These are phyloP conservation scores for Aureobasidium sp. DNA, from an alignment of 2,329 filamentous ascomycete species.

Conservation along the genomic window DNA sequence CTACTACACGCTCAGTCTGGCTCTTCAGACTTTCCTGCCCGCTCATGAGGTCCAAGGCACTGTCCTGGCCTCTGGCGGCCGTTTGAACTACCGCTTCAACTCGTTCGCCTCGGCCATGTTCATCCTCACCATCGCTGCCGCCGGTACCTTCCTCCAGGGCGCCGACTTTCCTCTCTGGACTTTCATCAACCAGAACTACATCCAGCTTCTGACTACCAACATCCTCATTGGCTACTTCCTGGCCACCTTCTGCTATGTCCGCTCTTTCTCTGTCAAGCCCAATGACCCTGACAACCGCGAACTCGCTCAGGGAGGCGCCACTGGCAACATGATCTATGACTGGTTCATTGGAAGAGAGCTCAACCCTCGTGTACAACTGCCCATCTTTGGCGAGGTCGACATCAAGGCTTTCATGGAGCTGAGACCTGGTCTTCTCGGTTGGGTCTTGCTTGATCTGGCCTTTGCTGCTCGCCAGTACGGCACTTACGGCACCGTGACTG, in stretches of 20 bases:
- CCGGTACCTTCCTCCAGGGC: conserved; percentile 70
- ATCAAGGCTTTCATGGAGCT: conserved; percentile 88
- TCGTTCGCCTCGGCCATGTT: conserved; percentile 67
- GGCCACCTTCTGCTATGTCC: conserved; percentile 71
- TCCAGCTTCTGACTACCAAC: conserved; percentile 78
- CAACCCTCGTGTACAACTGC: conserved; percentile 76
- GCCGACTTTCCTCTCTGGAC: conserved; percentile 83
- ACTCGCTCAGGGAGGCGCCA: conserved; percentile 72
- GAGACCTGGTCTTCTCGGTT: conserved; percentile 84
- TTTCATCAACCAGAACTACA: conserved; percentile 85
- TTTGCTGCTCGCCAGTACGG: conserved; percentile 86
- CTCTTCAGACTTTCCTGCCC: conserved; percentile 71
- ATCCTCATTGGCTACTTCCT: conserved; percentile 67
- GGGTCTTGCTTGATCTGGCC: conserved; percentile 76
- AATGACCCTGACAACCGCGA: conserved; percentile 66
- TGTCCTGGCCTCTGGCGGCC: conserved; percentile 61
- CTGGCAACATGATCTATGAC: conserved; percentile 83
- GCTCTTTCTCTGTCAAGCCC: conserved; percentile 74
- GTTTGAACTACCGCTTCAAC: conserved; percentile 72
- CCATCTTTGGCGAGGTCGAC: conserved; percentile 76
- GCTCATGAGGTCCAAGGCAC: conserved; percentile 65
- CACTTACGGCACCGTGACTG: conserved; percentile 72
- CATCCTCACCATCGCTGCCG: conserved; percentile 62
- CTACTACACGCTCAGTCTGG: conserved; percentile 70
- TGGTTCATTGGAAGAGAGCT: conserved; percentile 96